These are phyloP conservation scores for Aspergillus pseudoterreus DNA, from an alignment of 2,329 filamentous ascomycete species.

Conservation along the genomic window DNA sequence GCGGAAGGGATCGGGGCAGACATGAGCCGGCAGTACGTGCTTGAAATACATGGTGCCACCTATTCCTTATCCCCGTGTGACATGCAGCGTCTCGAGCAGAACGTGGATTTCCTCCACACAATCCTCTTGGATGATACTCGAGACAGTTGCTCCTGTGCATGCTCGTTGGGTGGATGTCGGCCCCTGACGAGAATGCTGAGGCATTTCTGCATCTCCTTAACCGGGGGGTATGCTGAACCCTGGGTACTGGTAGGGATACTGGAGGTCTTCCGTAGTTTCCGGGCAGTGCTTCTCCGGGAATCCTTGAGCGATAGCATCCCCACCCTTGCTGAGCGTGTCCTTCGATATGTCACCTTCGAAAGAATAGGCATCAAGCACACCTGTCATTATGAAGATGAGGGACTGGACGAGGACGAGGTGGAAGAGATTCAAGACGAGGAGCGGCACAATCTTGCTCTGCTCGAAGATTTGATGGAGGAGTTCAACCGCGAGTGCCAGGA, in stretches of 20 bases:
- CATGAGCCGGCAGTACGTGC: too few relatives aligned
- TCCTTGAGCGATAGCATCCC: neutral
- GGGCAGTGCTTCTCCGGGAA: neutral
- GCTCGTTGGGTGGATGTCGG: neutral
- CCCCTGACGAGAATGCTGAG: neutral
- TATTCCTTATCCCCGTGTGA: too few relatives aligned
- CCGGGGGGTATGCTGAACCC: neutral
- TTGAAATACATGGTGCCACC: too few relatives aligned
- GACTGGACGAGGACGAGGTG: neutral
- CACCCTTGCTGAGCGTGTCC: neutral
- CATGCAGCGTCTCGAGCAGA: neutral
- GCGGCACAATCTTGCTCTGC: neutral
- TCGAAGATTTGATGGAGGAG: neutral
- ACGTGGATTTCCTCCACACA: neutral
- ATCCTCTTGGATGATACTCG: constrained; percentile 2
- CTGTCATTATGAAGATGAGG: neutral
- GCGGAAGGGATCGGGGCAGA: neutral
- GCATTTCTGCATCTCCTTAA: neutral
- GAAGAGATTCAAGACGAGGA: neutral
- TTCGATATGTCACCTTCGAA: neutral
- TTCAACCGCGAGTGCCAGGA: neutral
- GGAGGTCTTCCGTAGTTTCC: neutral
- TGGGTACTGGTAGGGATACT: neutral
- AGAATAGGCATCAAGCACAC: neutral
- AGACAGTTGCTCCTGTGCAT: neutral